Evolutionary conservation across 2,329 filamentous ascomycete genomes (phyloP), one percentile per base, ranked within the genome.

Genomic region (Aspergillus tubingensis): DNA sequence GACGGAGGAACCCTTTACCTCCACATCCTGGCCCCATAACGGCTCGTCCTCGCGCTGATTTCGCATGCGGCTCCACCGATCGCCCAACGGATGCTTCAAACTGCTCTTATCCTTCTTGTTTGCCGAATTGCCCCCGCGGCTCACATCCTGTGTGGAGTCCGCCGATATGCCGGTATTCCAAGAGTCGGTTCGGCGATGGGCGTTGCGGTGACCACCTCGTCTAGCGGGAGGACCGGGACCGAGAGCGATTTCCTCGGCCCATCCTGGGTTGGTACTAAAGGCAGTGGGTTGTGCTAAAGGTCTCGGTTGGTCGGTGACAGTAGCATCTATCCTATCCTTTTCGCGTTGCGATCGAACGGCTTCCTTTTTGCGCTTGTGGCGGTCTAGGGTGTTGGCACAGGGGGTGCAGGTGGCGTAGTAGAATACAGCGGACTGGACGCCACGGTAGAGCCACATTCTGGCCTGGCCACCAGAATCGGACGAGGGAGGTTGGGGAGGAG

Each of bases 41-140:
- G 91, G 88, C 76, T 97, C 93, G 66, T 96, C 92, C 73, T 95
- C 91, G 57, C 92, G 83, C 74, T 96, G 91, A 74, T 96, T 93
- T 62, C 89, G 85, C 74, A 87, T 88, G 68, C 83, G 83, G 70
- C 95, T 94, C 90, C 90, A 92, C 51, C 88, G 88, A 52, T 86
- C 85, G n/a, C 72, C 72, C 15, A 76, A 59, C 17, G 70, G 68
- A 25, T 75, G 69, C 67, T 66, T 75, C 23, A 73, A 57, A 75
- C 30, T 76, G 74, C 57, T 74, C 76, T 69, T 86, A 80, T 67
- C 85, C 80, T 61, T 81, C 51, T 80, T 77, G 25, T 74, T 72
- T 43, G 74, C 69, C 50, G 65, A 68, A 23, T 47, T 63, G 11
- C 68, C 65, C 44, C 53, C 43, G 11, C 19, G 47, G 5, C 58